phyloP scores from a whole-genome alignment of 345 rosid genomes.

The Crucihimalaya himalaica region DNA sequence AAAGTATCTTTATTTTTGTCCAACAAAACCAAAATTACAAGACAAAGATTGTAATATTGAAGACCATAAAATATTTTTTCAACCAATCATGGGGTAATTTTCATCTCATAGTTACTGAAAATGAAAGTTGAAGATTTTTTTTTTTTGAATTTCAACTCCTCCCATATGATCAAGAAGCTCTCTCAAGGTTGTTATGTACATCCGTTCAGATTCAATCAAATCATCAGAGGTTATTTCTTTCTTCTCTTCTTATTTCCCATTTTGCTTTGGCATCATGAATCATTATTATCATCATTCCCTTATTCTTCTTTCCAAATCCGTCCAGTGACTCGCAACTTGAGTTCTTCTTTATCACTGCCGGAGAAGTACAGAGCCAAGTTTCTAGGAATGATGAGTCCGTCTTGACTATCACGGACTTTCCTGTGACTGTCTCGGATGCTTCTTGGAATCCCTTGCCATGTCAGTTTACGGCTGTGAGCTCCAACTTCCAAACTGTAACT shows the following conservation, averaged over 20 bases:
- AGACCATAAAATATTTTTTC: constrained; percentile 3
- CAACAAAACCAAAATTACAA: constrained; percentile 29
- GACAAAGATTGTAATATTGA: constrained; percentile 13
- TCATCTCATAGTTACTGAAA: constrained; percentile 7
- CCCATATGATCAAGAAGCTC: constrained; percentile 13
- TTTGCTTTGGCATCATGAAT: background rate
- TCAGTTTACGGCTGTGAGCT: constrained; percentile 66
- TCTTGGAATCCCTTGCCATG: constrained; percentile 87
- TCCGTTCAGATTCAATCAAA: constrained; percentile 21
- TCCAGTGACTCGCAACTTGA: constrained; percentile 81
- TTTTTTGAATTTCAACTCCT: background rate
- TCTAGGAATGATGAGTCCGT: constrained; percentile 77
- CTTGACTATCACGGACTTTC: constrained; percentile 88
- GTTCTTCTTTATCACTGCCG: constrained; percentile 77
- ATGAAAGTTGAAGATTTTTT: background rate
- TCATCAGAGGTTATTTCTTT: constrained; percentile 5
- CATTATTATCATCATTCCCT: background rate
- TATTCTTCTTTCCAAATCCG: constrained; percentile 88
- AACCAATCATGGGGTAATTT: background rate
- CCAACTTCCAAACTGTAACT: constrained; percentile 89
- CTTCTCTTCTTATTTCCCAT: constrained; percentile 3
- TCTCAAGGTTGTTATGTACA: constrained; percentile 38
- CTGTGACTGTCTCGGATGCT: constrained; percentile 86
- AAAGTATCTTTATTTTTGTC: background rate
- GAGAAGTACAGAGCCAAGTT: constrained; percentile 88